Evolutionary conservation across 371 early-diverging fungal genomes (phyloP).

Genomic region (Syncephalastrum sp.): DNA sequence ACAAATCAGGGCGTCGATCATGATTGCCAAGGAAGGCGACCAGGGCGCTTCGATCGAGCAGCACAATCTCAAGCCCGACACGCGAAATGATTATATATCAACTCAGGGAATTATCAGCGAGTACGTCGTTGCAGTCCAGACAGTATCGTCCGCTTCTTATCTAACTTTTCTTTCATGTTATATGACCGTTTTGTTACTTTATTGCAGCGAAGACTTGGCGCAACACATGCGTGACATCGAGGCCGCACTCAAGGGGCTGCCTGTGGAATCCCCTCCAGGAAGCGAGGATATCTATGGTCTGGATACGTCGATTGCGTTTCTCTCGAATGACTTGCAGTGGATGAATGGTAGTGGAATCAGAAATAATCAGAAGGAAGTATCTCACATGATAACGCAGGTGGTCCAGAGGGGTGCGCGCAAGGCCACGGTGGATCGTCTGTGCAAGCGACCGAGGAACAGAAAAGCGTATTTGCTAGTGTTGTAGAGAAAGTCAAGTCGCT

Average conservation of each 20-base stretch:
- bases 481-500: constrained; percentile 10
- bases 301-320: constrained; percentile 39
- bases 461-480: constrained; percentile 32
- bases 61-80: constrained; percentile 30
- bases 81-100: constrained; percentile 29
- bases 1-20: no score
- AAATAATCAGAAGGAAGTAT: background rate
- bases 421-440: constrained; percentile 15
- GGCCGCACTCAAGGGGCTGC: constrained; percentile 21
- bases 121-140: constrained; percentile 2
- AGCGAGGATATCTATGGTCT: constrained; percentile 52
- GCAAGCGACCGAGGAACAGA: constrained; percentile 36
- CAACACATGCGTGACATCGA: background rate
- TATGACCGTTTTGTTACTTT: no score
- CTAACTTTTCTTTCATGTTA: background rate
- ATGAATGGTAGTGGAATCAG: constrained; percentile 30
- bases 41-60: constrained; percentile 27
- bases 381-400: constrained; percentile 22
- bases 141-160: background rate
- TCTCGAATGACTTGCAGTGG: constrained; percentile 48
- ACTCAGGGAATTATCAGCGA: constrained; percentile 29
- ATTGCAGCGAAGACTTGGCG: background rate
- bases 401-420: constrained; percentile 37
- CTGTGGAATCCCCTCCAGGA: constrained; percentile 43
- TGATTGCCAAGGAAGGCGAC: no score